Evolutionary conservation across 2,329 filamentous ascomycete genomes (phyloP), one percentile per base, ranked within the genome.

Genomic region (Tolypocladium tropicale): DNA sequence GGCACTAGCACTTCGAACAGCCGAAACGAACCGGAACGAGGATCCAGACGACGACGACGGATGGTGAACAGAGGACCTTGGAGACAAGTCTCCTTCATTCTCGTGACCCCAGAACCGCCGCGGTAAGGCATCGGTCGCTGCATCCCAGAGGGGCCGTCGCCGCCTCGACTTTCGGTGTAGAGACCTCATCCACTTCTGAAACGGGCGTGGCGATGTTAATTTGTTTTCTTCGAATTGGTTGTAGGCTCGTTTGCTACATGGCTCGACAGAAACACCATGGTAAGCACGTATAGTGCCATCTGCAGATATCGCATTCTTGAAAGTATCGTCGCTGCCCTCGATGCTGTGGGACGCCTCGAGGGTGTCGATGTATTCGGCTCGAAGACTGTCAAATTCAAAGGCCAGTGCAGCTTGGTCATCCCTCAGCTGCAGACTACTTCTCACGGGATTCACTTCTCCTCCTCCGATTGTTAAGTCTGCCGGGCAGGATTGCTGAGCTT

Each of bases 21-120:
- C 86, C n/a, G 85, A 83, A 41, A 96, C 83, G 65, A 92, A 91
- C 2, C 82, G 87, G 58, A 89, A 84, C 0, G 91, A 95, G 7
- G 88, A 90, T 1, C 80, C 80, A 14, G 89, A 89, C 2, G 86
- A 88, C 9, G 82, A 83, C 55, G 58, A 57, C 43, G 56, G 51
- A 2, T 41, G 50, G 36, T 53, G 54, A n/a, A 46, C 59, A 52
- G 57, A 56, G 16, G 36, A 14, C 30, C 32, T 25, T 16, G 56
- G 50, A 34, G 53, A 53, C 18, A 14, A 33, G 14, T 11, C 4
- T 12, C 25, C 21, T 2, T 18, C 54, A 25, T 55, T 18, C 3
- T 55, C 50, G 18, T 43, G 25, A 14, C 10, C 52, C 49, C 34
- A 34, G 7, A 58, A 39, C 57, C 53, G 56, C 18, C 28, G 28